Base-by-base conservation (phyloP, 805 yeast species). In the Kuraishia ogatae region DNA sequence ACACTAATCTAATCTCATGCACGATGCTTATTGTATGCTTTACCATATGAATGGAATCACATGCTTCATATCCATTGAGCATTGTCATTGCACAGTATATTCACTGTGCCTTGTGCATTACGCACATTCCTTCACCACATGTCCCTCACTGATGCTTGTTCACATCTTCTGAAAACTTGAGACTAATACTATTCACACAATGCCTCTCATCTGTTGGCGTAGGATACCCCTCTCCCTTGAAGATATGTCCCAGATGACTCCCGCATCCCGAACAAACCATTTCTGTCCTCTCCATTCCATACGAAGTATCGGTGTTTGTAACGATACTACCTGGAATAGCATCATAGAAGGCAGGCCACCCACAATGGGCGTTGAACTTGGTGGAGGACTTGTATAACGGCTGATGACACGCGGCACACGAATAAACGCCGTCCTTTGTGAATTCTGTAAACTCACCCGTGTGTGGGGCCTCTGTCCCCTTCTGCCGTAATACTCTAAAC, bases 271-370 rank as follows among this genome's bases (percentile, higher is more conserved):
- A 74, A 66, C 99, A 94, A 59, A 86, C 77, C 85, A 94, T 92
- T 67, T 94, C 99, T 13, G 84, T 89, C 58, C 99, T 78, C 15
- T 73, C 75, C 94, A 87, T 91, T 0, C 98, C 98, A 52, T 72
- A 70, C 7, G 85, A 69, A 0, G 56, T 63, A 68, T 94, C 99
- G 20, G 73, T 76, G 56, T 78, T 70, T 13, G 85, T 75, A 21
- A 69, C 76, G 47, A 94, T 77, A 5, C 96, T 77, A 0, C 91
- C 92, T 0, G 96, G 96, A 47, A 89, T 73, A 0, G 96, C 97
- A 56, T 89, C 87, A 68, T 85, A 93, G 69, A 94, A 94, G 0
- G 97, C 92, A 1, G 99, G 99, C 99, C 99, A 94, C 2, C 99
- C 99, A 69, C 99, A 94, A 54, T 90, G 90, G 13, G 96, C 82